These are phyloP conservation scores for Blastocystis sp. DNA, from an alignment of 352 stramenopile genomes.

Conservation along the genomic window DNA sequence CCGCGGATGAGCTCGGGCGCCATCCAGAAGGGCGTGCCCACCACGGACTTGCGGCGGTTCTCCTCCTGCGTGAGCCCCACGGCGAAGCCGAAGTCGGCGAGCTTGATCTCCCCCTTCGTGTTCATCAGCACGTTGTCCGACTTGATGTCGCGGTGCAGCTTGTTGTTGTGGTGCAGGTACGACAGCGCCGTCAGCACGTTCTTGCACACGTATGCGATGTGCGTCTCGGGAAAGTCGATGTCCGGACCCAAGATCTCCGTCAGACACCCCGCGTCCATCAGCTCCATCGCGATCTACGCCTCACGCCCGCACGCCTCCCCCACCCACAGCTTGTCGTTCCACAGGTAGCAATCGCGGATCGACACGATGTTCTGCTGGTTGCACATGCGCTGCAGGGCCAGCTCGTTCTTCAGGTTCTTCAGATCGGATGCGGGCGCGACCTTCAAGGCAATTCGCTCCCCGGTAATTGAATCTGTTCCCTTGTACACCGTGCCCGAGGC, in stretches of 20 bases:
- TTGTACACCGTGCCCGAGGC: constrained; percentile 76
- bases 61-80: constrained; percentile 74
- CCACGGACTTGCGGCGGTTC: constrained; percentile 77
- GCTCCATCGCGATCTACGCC: constrained; percentile 87
- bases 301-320: not conserved
- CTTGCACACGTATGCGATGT: constrained; percentile 76
- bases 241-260: constrained; percentile 79
- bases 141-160: constrained; percentile 78
- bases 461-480: constrained; percentile 71
- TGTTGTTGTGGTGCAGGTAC: constrained; percentile 76
- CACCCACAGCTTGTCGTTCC: constrained; percentile 72
- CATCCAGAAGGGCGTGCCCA: constrained; percentile 90
- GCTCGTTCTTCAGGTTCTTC: constrained; percentile 76
- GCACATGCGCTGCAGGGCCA: constrained; percentile 75
- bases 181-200: constrained; percentile 72
- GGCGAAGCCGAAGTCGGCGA: constrained; percentile 78
- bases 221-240: constrained; percentile 73
- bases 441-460: constrained; percentile 74
- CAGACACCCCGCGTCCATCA: constrained; percentile 84
- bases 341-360: constrained; percentile 74
- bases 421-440: constrained; percentile 73
- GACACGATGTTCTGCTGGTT: constrained; percentile 75
- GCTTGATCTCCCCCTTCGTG: constrained; percentile 71
- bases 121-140: constrained; percentile 76
- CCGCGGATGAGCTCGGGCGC: constrained; percentile 87